A percentile compares a stretch with the other conserved stretches of the same genome.
phyloP scores from a whole-genome alignment of 2,329 filamentous ascomycete species.

The Cephalotrichum gorgonifer region DNA sequence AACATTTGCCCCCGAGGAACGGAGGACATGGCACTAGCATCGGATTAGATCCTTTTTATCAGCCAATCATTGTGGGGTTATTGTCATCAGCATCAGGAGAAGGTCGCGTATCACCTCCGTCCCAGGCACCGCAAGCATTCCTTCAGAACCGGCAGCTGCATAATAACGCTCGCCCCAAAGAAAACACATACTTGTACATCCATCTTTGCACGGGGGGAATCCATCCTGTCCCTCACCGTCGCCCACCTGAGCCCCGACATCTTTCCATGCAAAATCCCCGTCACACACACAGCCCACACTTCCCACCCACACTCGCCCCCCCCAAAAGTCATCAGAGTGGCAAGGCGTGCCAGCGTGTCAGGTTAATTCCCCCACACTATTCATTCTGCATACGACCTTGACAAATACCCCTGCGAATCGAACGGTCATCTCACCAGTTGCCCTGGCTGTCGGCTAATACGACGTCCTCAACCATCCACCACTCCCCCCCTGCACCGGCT shows the following conservation, averaged over 20 bases:
- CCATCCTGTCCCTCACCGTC: no score
- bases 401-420: background rate
- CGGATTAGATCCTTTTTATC: background rate
- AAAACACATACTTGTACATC: no score
- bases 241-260: no score
- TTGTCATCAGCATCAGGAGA: slow-evolving; percentile 1
- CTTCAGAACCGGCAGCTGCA: background rate
- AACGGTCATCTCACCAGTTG: no score
- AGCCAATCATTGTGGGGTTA: background rate
- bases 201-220: no score
- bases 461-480: background rate
- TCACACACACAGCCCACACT: background rate
- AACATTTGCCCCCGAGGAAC: background rate
- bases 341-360: background rate
- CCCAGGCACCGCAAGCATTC: background rate
- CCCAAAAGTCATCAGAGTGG: background rate
- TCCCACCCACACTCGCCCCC: background rate
- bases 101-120: background rate
- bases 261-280: background rate
- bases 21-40: background rate
- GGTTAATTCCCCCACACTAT: background rate
- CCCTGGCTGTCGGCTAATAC: background rate
- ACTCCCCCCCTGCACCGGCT: no score
- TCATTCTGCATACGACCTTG: background rate
- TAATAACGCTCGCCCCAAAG: no score